These are phyloP conservation scores for Curvularia sp. DNA, from an alignment of 2,329 filamentous ascomycete genomes.

Conservation along the genomic window DNA sequence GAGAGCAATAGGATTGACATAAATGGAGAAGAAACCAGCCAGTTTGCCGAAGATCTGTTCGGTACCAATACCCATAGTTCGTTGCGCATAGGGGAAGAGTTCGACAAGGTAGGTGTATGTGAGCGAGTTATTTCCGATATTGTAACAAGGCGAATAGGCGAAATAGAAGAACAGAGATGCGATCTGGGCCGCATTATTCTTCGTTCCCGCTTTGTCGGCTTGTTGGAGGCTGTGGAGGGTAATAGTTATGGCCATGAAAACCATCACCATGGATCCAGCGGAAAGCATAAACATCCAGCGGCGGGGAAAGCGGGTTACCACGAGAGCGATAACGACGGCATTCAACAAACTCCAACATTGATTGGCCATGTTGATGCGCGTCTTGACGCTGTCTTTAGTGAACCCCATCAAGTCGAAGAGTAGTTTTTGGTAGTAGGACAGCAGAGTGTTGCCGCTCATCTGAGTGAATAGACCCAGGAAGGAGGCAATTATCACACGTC, in stretches of 20 bases:
- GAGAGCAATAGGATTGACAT: constrained; percentile 68
- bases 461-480: constrained; percentile 52
- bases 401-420: constrained; percentile 52
- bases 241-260: constrained; percentile 65
- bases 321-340: constrained; percentile 50
- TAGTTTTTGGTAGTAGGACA: constrained; percentile 49
- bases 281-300: constrained; percentile 58
- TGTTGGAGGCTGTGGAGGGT: constrained; percentile 57
- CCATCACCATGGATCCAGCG: constrained; percentile 59
- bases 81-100: constrained; percentile 65
- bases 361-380: constrained; percentile 53
- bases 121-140: constrained; percentile 71
- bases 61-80: constrained; percentile 65
- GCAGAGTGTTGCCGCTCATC: constrained; percentile 50
- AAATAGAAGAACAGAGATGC: constrained; percentile 66
- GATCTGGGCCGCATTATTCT: constrained; percentile 48
- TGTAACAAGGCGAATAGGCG: constrained; percentile 65
- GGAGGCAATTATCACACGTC: constrained; percentile 42
- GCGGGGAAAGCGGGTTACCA: constrained; percentile 53
- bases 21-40: constrained; percentile 55
- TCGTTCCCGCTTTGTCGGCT: constrained; percentile 31
- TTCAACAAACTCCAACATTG: constrained; percentile 55
- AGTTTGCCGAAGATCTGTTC: constrained; percentile 63
- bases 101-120: constrained; percentile 69
- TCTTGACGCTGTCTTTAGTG: constrained; percentile 48